phyloP scores from a whole-genome alignment of 1,139 yeast species.

The Saccharomyces hybrid region DNA sequence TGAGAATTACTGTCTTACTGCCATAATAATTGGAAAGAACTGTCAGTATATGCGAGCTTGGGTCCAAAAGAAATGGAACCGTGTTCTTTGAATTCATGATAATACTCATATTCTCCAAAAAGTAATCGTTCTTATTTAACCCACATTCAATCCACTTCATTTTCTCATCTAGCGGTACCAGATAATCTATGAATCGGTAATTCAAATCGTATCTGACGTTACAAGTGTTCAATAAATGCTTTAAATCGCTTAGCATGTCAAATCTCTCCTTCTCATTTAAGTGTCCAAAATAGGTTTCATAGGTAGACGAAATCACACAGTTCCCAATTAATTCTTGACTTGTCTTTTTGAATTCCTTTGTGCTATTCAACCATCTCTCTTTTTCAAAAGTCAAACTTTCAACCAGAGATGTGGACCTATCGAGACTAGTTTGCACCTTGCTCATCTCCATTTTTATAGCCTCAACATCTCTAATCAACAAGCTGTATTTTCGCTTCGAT shows the following conservation, averaged over 20 bases:
- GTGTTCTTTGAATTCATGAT: slow-evolving; percentile 34
- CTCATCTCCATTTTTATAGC: slow-evolving; percentile 63
- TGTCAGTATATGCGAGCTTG: slow-evolving; percentile 44
- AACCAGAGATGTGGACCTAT: slow-evolving; percentile 54
- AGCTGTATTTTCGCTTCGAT: slow-evolving; percentile 64
- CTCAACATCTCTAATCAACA: slow-evolving; percentile 70
- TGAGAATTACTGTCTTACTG: slow-evolving; percentile 46
- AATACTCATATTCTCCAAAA: slow-evolving; percentile 56
- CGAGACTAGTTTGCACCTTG: slow-evolving; percentile 52
- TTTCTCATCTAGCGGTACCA: slow-evolving; percentile 38
- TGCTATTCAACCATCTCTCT: slow-evolving; percentile 61
- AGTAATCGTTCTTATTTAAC: slow-evolving; percentile 49
- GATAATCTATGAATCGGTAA: slow-evolving; percentile 33
- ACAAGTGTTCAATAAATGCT: slow-evolving; percentile 32
- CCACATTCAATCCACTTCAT: slow-evolving; percentile 48
- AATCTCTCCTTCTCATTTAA: slow-evolving; percentile 48
- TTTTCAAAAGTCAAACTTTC: slow-evolving; percentile 61
- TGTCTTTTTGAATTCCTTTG: slow-evolving; percentile 42
- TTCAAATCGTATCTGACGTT: slow-evolving; percentile 39
- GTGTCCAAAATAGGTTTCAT: slow-evolving; percentile 53
- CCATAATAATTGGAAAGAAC: slow-evolving; percentile 34
- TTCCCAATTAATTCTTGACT: slow-evolving; percentile 54
- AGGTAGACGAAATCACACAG: slow-evolving; percentile 55
- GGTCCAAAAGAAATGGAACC: slow-evolving; percentile 66
- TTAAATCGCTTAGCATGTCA: slow-evolving; percentile 38